Conservation (phyloP, 305 asterid genomes). For the Solanum hybrid region DNA sequence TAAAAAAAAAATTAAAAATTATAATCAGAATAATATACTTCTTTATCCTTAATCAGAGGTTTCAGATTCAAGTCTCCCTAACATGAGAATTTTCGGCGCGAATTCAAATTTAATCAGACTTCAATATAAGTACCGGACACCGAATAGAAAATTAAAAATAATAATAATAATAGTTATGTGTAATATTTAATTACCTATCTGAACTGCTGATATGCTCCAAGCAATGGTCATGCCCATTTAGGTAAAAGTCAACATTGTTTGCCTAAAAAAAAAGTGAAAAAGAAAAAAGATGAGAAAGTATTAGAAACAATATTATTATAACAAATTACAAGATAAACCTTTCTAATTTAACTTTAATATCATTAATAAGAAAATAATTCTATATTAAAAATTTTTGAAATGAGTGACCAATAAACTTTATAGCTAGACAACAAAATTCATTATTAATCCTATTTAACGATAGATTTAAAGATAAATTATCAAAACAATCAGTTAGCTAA, state of each 20-base stretch:
- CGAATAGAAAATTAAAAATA: too few relatives aligned
- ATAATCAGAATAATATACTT: background rate
- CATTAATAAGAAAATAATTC: background rate
- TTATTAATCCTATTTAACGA: background rate
- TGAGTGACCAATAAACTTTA: background rate
- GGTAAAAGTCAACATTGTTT: conserved; percentile 51
- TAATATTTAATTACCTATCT: conserved; percentile 30
- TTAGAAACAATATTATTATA: background rate
- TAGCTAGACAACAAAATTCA: background rate
- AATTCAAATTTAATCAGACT: too few relatives aligned
- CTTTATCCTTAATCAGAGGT: fast-evolving
- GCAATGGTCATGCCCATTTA: conserved; percentile 81
- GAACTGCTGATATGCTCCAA: conserved; percentile 52
- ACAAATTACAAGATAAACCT: background rate
- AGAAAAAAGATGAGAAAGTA: background rate
- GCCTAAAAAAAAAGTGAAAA: conserved; percentile 25
- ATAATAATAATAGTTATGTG: background rate
- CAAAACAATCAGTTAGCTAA: background rate
- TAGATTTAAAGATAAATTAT: background rate
- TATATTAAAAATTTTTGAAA: background rate
- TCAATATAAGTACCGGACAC: fast-evolving
- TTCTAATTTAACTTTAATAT: background rate
- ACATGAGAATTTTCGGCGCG: fast-evolving
- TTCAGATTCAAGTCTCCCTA: fast-evolving
- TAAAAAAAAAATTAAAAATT: too few relatives aligned